phyloP scores from a whole-genome alignment of 148 eudicot genomes.

The Silene uniflora region DNA sequence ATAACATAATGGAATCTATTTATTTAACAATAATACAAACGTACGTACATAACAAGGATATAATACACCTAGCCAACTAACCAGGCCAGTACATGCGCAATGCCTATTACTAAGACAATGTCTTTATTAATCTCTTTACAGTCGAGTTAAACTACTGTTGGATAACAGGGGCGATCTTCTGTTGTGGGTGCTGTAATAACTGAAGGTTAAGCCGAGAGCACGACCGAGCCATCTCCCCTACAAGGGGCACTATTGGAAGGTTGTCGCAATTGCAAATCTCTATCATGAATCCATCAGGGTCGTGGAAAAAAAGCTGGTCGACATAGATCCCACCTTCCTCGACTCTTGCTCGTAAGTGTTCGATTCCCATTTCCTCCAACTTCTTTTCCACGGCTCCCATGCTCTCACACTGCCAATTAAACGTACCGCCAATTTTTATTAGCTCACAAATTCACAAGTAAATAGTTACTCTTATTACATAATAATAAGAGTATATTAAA shows the following conservation, averaged over 20 bases:
- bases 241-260: conserved; percentile 62
- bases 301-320: conserved; percentile 84
- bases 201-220: conserved; percentile 55
- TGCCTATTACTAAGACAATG: too few species aligned
- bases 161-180: conserved; percentile 30
- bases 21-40: too few species aligned
- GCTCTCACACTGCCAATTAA: conserved; percentile 61
- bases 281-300: conserved; percentile 90
- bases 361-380: conserved; percentile 60
- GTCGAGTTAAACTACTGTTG: conserved; percentile 11
- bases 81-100: too few species aligned
- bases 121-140: too few species aligned
- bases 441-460: too few species aligned
- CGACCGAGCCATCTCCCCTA: conserved; percentile 54
- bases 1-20: too few species aligned
- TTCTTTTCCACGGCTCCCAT: conserved; percentile 82
- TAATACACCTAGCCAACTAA: too few species aligned
- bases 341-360: conserved; percentile 46
- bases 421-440: too few species aligned
- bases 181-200: conserved; percentile 28
- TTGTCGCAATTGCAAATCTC: conserved; percentile 85
- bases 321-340: conserved; percentile 78
- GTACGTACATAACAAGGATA: too few species aligned
- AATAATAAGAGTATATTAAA: too few species aligned
- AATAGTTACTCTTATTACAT: too few species aligned